These are phyloP conservation scores for Salix purpurea DNA, from an alignment of 345 rosid species.

Conservation along the genomic window DNA sequence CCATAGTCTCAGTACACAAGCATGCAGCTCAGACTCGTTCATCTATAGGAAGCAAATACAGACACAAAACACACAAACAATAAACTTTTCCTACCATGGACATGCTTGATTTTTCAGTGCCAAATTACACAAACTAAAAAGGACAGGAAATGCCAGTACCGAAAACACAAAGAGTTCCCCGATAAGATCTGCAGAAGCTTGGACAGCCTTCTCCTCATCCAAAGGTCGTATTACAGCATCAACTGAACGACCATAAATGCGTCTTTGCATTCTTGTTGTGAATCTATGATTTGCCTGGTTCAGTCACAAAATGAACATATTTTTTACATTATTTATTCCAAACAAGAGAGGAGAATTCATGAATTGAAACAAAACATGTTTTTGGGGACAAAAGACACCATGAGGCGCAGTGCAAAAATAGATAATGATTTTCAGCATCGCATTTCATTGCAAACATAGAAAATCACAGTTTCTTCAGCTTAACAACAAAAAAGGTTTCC, in stretches of 20 bases:
- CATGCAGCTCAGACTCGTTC: background rate
- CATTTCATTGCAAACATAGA: no score
- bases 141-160: constrained; percentile 27
- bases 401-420: no score
- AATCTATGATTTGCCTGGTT: constrained; percentile 69
- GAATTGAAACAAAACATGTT: background rate
- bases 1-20: no score
- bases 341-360: background rate
- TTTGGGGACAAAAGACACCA: no score
- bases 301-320: background rate
- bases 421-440: no score
- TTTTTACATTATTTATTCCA: background rate
- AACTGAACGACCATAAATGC: constrained; percentile 55
- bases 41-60: background rate
- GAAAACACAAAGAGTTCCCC: constrained; percentile 79
- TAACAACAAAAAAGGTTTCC: background rate
- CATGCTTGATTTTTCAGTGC: background rate
- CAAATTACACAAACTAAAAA: background rate
- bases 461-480: background rate
- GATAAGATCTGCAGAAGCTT: constrained; percentile 78
- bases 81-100: background rate
- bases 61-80: background rate
- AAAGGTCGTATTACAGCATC: constrained; percentile 72
- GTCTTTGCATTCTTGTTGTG: constrained; percentile 63
- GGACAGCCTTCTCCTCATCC: constrained; percentile 81